Evolutionary conservation across 768 basidiomycete species (phyloP), one percentile per base, ranked within the genome.

Genomic region (Rubroboletus pulcherrimus): DNA sequence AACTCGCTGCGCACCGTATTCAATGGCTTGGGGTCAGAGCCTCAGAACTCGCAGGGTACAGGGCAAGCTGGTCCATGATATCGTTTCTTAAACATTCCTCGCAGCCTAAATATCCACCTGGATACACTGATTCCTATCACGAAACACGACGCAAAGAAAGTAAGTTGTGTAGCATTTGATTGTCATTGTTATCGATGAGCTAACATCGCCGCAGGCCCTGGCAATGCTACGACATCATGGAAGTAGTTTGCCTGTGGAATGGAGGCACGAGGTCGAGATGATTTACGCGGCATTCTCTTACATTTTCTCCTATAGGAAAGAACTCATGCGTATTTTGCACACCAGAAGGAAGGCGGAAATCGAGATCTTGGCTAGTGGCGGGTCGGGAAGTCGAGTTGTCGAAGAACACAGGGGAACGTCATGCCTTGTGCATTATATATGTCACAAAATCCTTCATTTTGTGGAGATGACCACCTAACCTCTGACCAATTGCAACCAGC

Each of bases 271-370:
- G 21, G 63, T 64, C 33, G n/a, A 42, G 7, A 39, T 43, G 14
- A 42, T 49, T 19, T 41, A 26, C 11, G 24, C 11, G 24, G 1
- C 38, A 15, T 55, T 34, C 31, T 46, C 53, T 59, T 51, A 48
- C 35, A 41, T 49, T 52, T 52, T 49, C 37, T 21, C 5, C 26
- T 7, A 8, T 67, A 95, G 93, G 72, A 85, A 83, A 60, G 93
- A 96, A 64, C 81, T 98, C 3, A 78, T 78, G 68, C 77, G 83
- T 60, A 91, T 97, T 81, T 71, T 98, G 35, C 85, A 89, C 65
- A 76, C 73, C 5, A 82, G 90, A n/a, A 83, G 86, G 43, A 98
- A 98, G 71, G 95, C 95, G 4, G 96, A 98, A 71, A 95, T 95
- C 45, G 92, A 98, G 67, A 77, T 90, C 40, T 66, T 91, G 59